Evolutionary conservation across 163 green algal genomes (phyloP).

Genomic region (Trebouxiophyceae sp.): DNA sequence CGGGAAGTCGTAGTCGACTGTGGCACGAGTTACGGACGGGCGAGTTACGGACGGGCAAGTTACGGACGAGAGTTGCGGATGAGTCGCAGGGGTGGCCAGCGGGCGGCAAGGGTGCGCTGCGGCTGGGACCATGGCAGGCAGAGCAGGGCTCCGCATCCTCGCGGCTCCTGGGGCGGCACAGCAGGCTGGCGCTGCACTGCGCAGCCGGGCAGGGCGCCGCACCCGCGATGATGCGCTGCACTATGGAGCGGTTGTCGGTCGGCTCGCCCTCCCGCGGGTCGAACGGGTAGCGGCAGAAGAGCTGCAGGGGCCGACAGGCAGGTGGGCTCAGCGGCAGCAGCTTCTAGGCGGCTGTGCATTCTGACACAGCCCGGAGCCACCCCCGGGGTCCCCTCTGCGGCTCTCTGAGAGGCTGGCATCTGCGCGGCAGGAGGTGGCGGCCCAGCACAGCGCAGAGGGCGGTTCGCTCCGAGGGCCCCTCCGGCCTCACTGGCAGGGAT

Average conservation of each 20-base stretch:
- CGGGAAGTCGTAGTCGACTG: constrained; percentile 60
- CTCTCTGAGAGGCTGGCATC: too few relatives aligned
- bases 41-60: background rate
- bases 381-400: too few relatives aligned
- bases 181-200: background rate
- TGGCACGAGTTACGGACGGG: background rate
- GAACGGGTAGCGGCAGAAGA: constrained; percentile 9
- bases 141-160: background rate
- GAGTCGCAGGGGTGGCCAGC: background rate
- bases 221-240: background rate
- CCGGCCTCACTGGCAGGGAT: too few relatives aligned
- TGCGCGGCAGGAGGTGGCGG: too few relatives aligned
- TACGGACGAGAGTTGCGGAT: background rate
- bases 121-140: background rate
- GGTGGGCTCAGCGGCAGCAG: too few relatives aligned
- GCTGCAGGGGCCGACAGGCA: too few relatives aligned
- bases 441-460: too few relatives aligned
- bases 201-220: background rate
- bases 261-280: background rate
- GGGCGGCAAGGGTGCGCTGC: background rate
- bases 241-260: background rate
- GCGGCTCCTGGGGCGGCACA: background rate
- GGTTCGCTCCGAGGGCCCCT: too few relatives aligned
- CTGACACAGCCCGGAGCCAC: too few relatives aligned
- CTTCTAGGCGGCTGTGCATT: too few relatives aligned